A percentile compares a stretch with the other conserved stretches of the same genome.
Evolutionary conservation across 805 yeast genomes (phyloP).

Genomic region (Huiozyma sinensis): DNA sequence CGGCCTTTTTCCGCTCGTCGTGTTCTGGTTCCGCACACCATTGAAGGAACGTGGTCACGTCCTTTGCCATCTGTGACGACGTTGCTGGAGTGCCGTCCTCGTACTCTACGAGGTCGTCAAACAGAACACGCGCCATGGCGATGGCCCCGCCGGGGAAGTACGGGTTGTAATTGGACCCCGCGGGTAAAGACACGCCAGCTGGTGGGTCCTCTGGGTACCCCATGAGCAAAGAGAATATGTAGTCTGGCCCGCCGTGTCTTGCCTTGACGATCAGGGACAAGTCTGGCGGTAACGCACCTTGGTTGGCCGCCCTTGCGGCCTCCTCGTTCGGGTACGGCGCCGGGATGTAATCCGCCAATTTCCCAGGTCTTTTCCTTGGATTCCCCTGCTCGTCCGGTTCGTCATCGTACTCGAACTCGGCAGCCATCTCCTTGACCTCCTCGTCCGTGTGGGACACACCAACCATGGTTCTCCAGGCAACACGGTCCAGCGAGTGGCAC

Average conservation of each 20-base stretch:
- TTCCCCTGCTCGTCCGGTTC: conserved; percentile 98
- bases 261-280: conserved; percentile 95
- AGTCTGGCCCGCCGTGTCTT: conserved; percentile 96
- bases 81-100: conserved; percentile 99
- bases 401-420: conserved; percentile 94
- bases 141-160: conserved; percentile 99
- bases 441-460: conserved; percentile 89
- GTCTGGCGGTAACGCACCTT: conserved; percentile 98
- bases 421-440: conserved; percentile 90
- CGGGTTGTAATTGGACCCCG: conserved; percentile 96
- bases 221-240: conserved; percentile 86
- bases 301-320: conserved; percentile 99
- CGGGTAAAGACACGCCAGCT: conserved; percentile 88
- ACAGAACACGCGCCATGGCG: conserved; percentile 98
- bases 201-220: conserved; percentile 99
- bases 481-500: conserved; percentile 92
- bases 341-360: conserved; percentile 89
- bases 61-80: conserved; percentile 98
- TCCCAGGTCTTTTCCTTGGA: conserved; percentile 97
- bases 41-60: conserved; percentile 87
- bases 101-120: conserved; percentile 94
- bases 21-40: conserved; percentile 99
- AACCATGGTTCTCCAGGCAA: conserved; percentile 96
- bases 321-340: conserved; percentile 96
- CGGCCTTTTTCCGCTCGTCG: conserved; percentile 94